phyloP scores from a whole-genome alignment of 306 rosid species.

The Pterocarpus santalinus region DNA sequence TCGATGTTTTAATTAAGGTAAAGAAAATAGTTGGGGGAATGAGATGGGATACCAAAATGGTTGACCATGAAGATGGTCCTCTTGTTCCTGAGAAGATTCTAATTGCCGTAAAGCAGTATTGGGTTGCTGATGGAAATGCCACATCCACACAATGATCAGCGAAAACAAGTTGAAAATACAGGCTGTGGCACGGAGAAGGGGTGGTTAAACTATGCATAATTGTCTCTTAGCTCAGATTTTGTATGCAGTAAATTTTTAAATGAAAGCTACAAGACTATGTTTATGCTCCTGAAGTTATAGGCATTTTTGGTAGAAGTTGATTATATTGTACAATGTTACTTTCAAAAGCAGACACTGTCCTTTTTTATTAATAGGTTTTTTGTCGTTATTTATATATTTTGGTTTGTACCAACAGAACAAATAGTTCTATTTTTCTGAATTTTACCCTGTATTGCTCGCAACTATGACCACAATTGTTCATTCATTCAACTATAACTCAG shows the following conservation, averaged over 20 bases:
- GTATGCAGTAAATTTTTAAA: conserved; percentile 43
- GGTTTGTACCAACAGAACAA: conserved; percentile 8
- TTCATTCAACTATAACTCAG: not conserved
- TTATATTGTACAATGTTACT: conserved; percentile 38
- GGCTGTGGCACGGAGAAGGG: conserved; percentile 37
- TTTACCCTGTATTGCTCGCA: not conserved
- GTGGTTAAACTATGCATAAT: conserved; percentile 35
- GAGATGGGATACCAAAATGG: conserved; percentile 92
- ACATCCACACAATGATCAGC: conserved; percentile 57
- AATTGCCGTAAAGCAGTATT: conserved; percentile 85
- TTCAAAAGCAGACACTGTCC: conserved; percentile 27
- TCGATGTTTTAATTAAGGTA: conserved; percentile 72
- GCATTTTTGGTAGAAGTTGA: conserved; percentile 47
- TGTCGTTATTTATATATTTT: not conserved
- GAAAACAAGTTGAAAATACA: conserved; percentile 15
- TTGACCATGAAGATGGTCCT: conserved; percentile 93
- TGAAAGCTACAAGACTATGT: conserved; percentile 43
- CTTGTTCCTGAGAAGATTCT: conserved; percentile 83
- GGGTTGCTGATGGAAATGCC: conserved; percentile 77
- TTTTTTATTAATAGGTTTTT: not conserved
- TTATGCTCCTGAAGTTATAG: conserved; percentile 28
- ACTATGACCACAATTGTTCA: not conserved
- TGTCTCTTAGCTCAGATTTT: conserved; percentile 39
- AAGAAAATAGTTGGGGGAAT: conserved; percentile 81
- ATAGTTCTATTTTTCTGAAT: conserved; percentile 6